Evolutionary conservation across 176 grass and related monocot genomes (phyloP).

Genomic region (Avena eriantha): DNA sequence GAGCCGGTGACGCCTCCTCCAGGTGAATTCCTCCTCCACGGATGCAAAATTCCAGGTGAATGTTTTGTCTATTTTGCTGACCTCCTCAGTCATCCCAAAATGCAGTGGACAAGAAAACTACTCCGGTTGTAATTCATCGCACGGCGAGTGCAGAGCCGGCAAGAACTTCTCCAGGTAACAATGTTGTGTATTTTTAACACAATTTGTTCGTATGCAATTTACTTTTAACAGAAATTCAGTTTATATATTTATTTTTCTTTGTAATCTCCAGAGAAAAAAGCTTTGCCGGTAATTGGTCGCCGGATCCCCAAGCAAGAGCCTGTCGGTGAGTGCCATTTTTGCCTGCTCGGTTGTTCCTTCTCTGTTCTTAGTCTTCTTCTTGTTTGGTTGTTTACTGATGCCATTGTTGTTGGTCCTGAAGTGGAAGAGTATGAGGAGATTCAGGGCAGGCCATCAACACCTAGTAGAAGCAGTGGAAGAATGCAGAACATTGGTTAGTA

Average conservation of each 20-base stretch:
- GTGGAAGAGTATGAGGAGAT: conserved; percentile 72
- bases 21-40: conserved; percentile 47
- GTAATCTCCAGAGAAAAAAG: conserved; percentile 62
- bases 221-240: neutral
- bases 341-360: conserved; percentile 7
- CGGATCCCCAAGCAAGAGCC: conserved; percentile 60
- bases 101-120: conserved; percentile 60
- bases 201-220: neutral
- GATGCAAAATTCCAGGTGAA: conserved; percentile 25
- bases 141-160: conserved; percentile 40
- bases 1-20: conserved; percentile 43
- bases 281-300: conserved; percentile 9
- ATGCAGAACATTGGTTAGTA: conserved; percentile 88
- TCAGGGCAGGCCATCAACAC: conserved; percentile 43
- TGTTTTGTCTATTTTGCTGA: conserved; percentile 6
- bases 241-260: too few species aligned
- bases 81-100: conserved; percentile 18
- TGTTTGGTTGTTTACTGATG: neutral
- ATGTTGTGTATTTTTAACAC: neutral
- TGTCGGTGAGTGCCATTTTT: conserved; percentile 48
- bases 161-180: conserved; percentile 50
- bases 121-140: conserved; percentile 51
- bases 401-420: conserved; percentile 36
- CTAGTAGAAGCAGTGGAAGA: conserved; percentile 53
- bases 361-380: conserved; percentile 41